Evolutionary conservation across 768 basidiomycete species (phyloP), one percentile per base, ranked within the genome.

Genomic region (Saitozyma podzolica): DNA sequence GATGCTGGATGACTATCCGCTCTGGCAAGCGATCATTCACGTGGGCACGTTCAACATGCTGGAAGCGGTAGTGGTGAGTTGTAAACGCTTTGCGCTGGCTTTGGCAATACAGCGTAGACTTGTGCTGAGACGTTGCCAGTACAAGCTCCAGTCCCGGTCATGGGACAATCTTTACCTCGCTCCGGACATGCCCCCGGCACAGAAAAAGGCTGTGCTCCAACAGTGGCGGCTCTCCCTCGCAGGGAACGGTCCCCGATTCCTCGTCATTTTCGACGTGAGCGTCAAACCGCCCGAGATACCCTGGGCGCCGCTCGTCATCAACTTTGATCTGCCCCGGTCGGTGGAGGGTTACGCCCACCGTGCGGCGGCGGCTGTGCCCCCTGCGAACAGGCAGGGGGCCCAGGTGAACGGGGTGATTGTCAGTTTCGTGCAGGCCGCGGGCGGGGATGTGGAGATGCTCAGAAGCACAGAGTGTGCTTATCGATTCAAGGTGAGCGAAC

Each of bases 391-490:
- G 54, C 60, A 58, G 16, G 56, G 64, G 14, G 17, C 57, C 1
- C 59, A 65, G 52, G 68, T 92, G 56, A 89, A 92, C 59, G 96
- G 95, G 39, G 90, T 97, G 57, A 85, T 96, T 63, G 85, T 99
- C 75, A 98, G 95, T 80, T 93, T 98, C 72, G 94, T 98, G 65
- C 96, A 94, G 60, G 95, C 94, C 58, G 93, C 92, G 13, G 93
- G 94, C 40, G 94, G 93, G 48, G 95, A 98, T 78, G 94, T 97
- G 59, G 95, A 98, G 82, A 96, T 97, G 93, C 83, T 98, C 65
- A 86, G 95, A 75, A 91, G 90, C 70, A 97, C 97, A 84, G 95
- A 98, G 83, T 95, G 93, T 84, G 95, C 92, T 82, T 97, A 95
- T 85, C 68, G 76, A 17, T 80, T 80, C 69, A 80, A 80, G 65